Conservation (phyloP, 805 yeast species). For the Clavispora vitiphila region DNA sequence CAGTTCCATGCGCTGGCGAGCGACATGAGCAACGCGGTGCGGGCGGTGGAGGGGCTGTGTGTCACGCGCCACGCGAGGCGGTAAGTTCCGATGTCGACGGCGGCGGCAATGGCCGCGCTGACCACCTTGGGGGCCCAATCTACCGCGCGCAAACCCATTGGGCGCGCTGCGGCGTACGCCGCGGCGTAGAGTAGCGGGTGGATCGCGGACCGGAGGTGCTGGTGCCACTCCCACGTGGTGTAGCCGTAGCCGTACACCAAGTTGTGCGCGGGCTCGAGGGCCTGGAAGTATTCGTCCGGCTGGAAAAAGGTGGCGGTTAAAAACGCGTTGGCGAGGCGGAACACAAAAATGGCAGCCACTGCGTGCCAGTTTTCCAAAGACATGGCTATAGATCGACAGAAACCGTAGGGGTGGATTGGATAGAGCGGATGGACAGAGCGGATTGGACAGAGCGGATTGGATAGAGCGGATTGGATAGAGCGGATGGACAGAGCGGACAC, state of each 20-base stretch:
- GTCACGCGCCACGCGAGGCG: constrained; percentile 39
- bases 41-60: constrained; percentile 30
- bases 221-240: constrained; percentile 92
- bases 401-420: no score
- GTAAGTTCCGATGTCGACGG: constrained; percentile 63
- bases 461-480: no score
- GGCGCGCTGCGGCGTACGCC: constrained; percentile 31
- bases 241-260: constrained; percentile 75
- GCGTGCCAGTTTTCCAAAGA: background rate
- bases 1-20: constrained; percentile 73
- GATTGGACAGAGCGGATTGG: no score
- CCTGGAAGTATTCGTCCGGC: constrained; percentile 94
- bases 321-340: constrained; percentile 61
- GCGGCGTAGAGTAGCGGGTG: constrained; percentile 71
- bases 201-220: constrained; percentile 66
- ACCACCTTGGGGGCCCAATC: constrained; percentile 56
- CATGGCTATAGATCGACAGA: no score
- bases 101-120: constrained; percentile 65
- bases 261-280: constrained; percentile 85
- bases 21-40: constrained; percentile 44
- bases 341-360: constrained; percentile 18
- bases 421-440: no score
- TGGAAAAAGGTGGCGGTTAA: constrained; percentile 76
- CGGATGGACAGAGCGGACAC: no score
- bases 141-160: constrained; percentile 25